Base-by-base conservation (phyloP, 306 rosid genomes). In the Prunus mira region DNA sequence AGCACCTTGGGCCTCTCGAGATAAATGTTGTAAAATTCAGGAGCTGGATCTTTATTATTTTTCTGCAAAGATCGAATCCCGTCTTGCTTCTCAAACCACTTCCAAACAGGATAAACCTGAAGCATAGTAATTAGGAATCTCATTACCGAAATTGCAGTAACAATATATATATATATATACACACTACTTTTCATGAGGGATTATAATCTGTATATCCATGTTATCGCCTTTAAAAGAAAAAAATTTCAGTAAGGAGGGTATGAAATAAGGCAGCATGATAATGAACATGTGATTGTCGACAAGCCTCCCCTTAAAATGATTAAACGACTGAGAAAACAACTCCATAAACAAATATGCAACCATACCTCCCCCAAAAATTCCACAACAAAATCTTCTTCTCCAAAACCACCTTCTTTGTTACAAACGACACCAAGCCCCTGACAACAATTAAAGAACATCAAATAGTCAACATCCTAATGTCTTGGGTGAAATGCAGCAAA, bases 391-490 rank as follows among this genome's bases (percentile, higher is more conserved):
- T 93, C 99, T 72, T 91, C 97, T 78, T 86, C 88, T 5, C 67
- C 80, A 87, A 96, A 92, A 79, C 99, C 99, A 28, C 68, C 93
- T 81, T 88, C 93, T 86, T 87, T 88, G 86, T 92, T 77, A 86
- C 99, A 96, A 81, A 96, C 99, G 67, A 96, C 99, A 34, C 99
- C 98, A 66, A 96, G 98, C 75, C 99, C 99, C 99, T 96, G 76
- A 69, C 69, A 68, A 69, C 60, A 78, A 81, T 69, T 30, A 64
- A 47, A 78, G 17, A 75, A 77, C 63, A 57, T 27, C 6, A 65
- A 41, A 76, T 32, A 75, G 76, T 71, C 76, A 81, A 64, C 69
- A 76, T 57, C 55, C 55, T 51, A 74, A 74, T 28, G 20, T 45
- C 54, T 30, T 68, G 55, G 25, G 46, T 32, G 32, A 72, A 68